Evolutionary conservation across 2,329 filamentous ascomycete species (phyloP).

Genomic region (Immersiporthe knoxdaviesiana): DNA sequence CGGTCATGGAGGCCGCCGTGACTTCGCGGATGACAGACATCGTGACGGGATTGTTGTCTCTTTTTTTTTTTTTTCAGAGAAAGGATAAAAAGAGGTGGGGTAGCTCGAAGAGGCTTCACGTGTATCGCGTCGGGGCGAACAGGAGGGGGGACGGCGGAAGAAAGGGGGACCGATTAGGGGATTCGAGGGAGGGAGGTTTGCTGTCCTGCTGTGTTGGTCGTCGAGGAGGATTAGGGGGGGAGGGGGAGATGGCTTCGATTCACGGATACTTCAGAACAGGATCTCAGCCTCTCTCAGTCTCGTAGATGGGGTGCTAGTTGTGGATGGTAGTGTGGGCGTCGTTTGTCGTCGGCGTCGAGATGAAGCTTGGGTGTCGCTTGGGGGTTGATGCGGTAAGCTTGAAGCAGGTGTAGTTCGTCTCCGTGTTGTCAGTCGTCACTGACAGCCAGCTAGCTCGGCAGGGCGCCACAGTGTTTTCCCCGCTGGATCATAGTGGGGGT

Average conservation of each 20-base stretch:
- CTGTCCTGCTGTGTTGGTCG: neutral
- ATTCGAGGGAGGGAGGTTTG: neutral
- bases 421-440: slow-evolving; percentile 14
- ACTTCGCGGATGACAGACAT: slow-evolving; percentile 73
- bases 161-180: neutral
- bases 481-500: slow-evolving; percentile 19
- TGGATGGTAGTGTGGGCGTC: neutral
- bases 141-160: neutral
- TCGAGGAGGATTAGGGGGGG: neutral
- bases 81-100: neutral
- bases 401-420: neutral
- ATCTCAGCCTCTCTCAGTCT: neutral
- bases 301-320: neutral
- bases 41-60: slow-evolving; percentile 7
- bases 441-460: slow-evolving; percentile 5
- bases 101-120: neutral
- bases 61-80: neutral
- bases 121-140: neutral
- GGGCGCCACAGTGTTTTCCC: slow-evolving; percentile 17
- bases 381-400: neutral
- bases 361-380: neutral
- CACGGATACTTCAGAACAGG: neutral
- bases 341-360: slow-evolving; percentile 4
- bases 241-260: neutral
- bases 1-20: slow-evolving; percentile 61